phyloP scores from a whole-genome alignment of 257 asterid species.

The Solanum verrucosum region DNA sequence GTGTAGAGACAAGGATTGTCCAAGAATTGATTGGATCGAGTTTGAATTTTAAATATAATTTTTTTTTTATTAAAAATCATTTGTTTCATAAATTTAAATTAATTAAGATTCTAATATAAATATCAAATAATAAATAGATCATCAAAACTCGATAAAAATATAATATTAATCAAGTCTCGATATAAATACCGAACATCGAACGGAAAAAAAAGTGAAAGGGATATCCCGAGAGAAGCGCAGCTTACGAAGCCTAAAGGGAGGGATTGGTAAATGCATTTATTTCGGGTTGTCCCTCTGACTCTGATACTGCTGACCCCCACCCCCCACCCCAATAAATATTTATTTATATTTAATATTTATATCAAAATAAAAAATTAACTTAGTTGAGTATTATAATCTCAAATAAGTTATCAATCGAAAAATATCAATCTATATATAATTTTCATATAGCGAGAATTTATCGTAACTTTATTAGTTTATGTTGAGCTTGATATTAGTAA shows the following conservation, averaged over 20 bases:
- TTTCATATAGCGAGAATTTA: no score
- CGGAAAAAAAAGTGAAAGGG: constrained; percentile 22
- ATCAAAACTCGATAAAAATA: rapidly evolving
- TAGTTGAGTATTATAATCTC: not conserved
- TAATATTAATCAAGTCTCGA: not conserved
- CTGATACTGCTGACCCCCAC: not conserved
- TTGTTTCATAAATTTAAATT: not conserved
- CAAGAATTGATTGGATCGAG: not conserved
- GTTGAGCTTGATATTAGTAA: no score
- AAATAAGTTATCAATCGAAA: not conserved
- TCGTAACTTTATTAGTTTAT: no score
- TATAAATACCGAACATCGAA: not conserved
- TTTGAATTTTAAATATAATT: not conserved
- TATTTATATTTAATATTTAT: not conserved
- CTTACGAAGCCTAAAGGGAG: constrained; percentile 32
- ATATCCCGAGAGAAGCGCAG: constrained; percentile 88
- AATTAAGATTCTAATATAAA: not conserved
- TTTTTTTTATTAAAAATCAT: no score
- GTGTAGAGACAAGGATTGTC: not conserved
- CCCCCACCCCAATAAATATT: not conserved
- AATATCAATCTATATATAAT: no score
- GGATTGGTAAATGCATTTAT: constrained; percentile 63
- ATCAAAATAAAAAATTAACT: not conserved
- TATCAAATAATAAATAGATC: not conserved
- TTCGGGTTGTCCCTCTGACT: constrained; percentile 97